Conservation (phyloP, 192 early-diverging fungal genomes). For the Umbelopsis sp. region DNA sequence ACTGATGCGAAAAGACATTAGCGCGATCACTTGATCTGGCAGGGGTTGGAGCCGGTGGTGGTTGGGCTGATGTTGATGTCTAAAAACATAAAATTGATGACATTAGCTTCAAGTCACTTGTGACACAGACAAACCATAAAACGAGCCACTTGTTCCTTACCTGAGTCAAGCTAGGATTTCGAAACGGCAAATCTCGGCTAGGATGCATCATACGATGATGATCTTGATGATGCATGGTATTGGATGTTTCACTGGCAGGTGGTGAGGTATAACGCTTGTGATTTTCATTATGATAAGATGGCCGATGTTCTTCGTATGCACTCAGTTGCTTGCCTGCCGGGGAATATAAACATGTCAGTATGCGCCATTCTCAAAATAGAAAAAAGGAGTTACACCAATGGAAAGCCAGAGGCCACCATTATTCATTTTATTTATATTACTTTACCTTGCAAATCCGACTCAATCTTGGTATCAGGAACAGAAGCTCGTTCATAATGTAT, state of each 20-base stretch:
- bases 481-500: conserved; percentile 2
- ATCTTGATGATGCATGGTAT: background rate
- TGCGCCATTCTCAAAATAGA: conserved; percentile 6
- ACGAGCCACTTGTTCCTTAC: background rate
- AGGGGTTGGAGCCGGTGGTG: background rate
- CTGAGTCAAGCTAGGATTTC: background rate
- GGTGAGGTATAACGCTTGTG: background rate
- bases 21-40: background rate
- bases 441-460: conserved; percentile 14
- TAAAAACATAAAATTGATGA: background rate
- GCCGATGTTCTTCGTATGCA: background rate
- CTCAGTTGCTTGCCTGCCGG: too few relatives aligned
- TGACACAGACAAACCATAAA: too few relatives aligned
- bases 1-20: conserved; percentile 15
- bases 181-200: background rate
- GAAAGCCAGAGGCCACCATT: background rate
- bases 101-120: background rate
- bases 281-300: background rate
- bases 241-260: background rate
- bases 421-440: background rate
- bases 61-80: background rate
- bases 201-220: background rate
- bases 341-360: background rate
- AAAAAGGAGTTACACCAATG: conserved; percentile 12
- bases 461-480: background rate